phyloP scores from a whole-genome alignment of 208 protist genomes.

The Crithidia sp. region DNA sequence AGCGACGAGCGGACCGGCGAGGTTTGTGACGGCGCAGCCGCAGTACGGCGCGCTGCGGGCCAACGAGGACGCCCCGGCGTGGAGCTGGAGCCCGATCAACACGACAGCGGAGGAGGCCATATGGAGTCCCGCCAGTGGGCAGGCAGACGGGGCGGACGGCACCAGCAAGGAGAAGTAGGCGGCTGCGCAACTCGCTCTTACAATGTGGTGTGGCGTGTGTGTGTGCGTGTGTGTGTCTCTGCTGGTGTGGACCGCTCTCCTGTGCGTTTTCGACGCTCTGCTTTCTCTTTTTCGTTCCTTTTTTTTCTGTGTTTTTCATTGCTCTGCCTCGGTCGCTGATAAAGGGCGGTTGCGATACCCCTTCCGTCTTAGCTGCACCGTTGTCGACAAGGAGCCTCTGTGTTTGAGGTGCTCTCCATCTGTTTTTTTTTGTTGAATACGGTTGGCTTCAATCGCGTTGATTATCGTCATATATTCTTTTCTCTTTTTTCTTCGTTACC shows the following conservation, averaged over 20 bases:
- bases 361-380: too few relatives aligned
- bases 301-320: background rate
- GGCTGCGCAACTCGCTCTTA: background rate
- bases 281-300: constrained; percentile 1
- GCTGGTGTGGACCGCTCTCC: background rate
- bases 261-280: background rate
- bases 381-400: too few relatives aligned
- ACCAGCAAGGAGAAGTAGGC: background rate
- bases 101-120: background rate
- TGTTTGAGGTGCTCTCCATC: too few relatives aligned
- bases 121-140: background rate
- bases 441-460: too few relatives aligned
- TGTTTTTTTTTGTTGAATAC: too few relatives aligned
- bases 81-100: constrained; percentile 12
- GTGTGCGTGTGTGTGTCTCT: background rate
- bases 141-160: background rate
- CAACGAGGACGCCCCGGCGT: constrained; percentile 2
- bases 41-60: background rate
- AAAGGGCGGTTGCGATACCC: too few relatives aligned
- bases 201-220: background rate
- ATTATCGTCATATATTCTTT: too few relatives aligned
- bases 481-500: too few relatives aligned
- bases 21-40: constrained; percentile 5
- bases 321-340: too few relatives aligned
- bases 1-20: background rate